These are phyloP conservation scores for Omphalotus guepiniiformis DNA, from an alignment of 768 basidiomycete genomes.

Conservation along the genomic window DNA sequence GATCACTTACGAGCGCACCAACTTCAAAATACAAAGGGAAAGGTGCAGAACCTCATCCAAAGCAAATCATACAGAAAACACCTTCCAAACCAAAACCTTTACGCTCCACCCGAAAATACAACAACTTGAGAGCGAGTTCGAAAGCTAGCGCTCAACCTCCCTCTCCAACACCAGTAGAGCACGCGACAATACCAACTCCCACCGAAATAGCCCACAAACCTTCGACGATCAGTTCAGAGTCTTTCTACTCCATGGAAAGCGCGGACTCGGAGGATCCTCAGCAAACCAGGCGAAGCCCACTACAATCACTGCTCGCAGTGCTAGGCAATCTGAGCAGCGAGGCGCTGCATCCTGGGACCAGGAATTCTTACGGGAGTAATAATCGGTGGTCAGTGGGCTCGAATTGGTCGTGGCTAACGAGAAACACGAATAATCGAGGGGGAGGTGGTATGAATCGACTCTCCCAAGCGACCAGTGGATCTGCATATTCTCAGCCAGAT, in stretches of 20 bases:
- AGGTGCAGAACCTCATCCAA: not conserved
- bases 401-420: conserved; percentile 15
- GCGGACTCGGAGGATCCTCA: conserved; percentile 16
- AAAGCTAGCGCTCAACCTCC: not conserved
- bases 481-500: conserved; percentile 9
- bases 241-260: conserved; percentile 26
- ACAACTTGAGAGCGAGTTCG: not conserved
- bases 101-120: not conserved
- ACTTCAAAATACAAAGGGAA: conserved; percentile 11
- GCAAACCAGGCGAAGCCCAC: conserved; percentile 13
- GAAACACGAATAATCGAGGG: conserved; percentile 4
- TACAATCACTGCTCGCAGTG: not conserved
- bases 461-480: conserved; percentile 5
- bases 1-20: not conserved
- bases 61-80: too few relatives aligned
- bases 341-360: conserved; percentile 11
- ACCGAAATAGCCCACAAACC: conserved; percentile 23
- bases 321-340: not conserved
- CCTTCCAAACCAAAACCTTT: conserved; percentile 3
- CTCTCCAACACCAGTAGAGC: not conserved
- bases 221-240: conserved; percentile 25
- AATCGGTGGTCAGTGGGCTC: conserved; percentile 23
- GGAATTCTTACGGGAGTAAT: conserved; percentile 23
- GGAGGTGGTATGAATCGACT: not conserved
- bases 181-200: not conserved